phyloP scores from a whole-genome alignment of 169 alveolate genomes.

The Amoebophrya sp. region DNA sequence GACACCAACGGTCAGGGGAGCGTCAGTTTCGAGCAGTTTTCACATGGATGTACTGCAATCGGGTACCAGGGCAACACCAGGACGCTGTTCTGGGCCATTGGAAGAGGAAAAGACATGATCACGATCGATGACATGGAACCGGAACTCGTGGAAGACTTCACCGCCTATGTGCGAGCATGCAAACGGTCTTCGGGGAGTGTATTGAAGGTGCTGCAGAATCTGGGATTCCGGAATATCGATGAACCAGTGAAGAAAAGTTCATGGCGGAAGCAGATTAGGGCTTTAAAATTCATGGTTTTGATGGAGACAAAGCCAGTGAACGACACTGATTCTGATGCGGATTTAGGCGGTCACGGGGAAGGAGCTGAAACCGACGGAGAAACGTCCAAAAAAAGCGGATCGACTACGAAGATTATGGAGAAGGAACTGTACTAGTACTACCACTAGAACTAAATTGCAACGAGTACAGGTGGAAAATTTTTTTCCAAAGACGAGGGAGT shows the following conservation, averaged over 20 bases:
- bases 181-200: not conserved
- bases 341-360: too few species aligned
- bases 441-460: too few species aligned
- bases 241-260: not conserved
- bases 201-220: not conserved
- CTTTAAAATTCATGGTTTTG: not conserved
- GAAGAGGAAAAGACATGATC: not conserved
- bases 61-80: not conserved
- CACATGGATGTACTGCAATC: not conserved
- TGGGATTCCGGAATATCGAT: not conserved
- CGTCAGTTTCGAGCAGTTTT: not conserved
- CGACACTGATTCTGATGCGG: too few species aligned
- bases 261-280: not conserved
- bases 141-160: not conserved
- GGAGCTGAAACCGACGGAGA: too few species aligned
- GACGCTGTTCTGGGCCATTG: not conserved
- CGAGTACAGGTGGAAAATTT: too few species aligned
- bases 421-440: too few species aligned
- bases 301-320: too few species aligned
- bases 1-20: not conserved
- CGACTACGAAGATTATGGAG: too few species aligned
- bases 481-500: too few species aligned
- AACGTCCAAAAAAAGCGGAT: too few species aligned
- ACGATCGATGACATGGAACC: not conserved
- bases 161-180: not conserved